Base-by-base conservation (phyloP, 345 rosid species). In the Eucalyptus regnans region DNA sequence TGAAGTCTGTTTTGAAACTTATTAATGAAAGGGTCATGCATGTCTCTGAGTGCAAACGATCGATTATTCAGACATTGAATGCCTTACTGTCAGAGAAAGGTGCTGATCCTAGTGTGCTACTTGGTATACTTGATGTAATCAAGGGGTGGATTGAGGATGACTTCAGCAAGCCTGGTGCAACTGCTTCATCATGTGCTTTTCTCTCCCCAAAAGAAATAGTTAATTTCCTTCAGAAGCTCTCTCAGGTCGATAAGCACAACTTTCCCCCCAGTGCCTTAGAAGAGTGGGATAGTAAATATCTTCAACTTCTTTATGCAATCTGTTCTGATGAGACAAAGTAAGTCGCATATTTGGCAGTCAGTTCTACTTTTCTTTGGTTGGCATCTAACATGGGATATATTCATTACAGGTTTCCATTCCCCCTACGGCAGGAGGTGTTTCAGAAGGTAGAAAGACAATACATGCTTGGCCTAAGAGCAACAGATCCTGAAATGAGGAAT, bases 241-340 rank as follows among this genome's bases (percentile, higher is more conserved):
- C 99, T 15, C 99, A 92, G 92, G 97, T 96, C 87, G 99, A 98
- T 90, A 96, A 96, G 93, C 97, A 95, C 89, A 95, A 93, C 91
- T 95, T 97, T 90, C 87, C 93, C 60, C 88, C 95, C 48, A 94
- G 91, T 93, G 95, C 94, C 80, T 85, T 93, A 91, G 98, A 95
- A 91, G 98, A 98, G 92, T 98, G 99, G 99, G 98, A 98, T 89
- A 91, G 92, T 93, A 97, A 96, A 93, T 98, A 98, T 91, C 99
- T 97, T 89, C 95, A 95, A 92, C 97, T 98, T 91, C 97, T 98
- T 90, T 93, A 95, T 92, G 98, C 96, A 91, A 92, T 96, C 86
- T 97, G 99, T 91, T 95, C 98, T 44, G 97, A 97, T 93, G 96
- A 98, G 90, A 92, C 92, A 37, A 97, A 95, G 99, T 97, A 95